Percentiles rank a stretch among this genome's conserved stretches.
Conservation (phyloP, 179 eudicot genomes). For the Beta lomatogona region DNA sequence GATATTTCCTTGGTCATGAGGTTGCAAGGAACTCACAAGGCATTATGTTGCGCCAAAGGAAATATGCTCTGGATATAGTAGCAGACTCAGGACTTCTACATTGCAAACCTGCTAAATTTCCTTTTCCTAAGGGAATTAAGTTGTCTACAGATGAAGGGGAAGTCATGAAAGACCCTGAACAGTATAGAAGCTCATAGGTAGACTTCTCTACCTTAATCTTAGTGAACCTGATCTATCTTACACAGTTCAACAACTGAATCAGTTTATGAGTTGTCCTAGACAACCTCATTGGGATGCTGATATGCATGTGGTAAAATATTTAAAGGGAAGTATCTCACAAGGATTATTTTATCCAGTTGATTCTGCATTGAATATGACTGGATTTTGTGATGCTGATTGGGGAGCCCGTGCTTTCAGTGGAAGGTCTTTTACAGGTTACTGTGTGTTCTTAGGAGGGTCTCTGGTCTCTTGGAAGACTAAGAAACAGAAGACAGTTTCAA, state of each 20-base stretch:
- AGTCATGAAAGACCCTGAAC: background rate
- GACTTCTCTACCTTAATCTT: background rate
- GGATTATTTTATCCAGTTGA: too few relatives aligned
- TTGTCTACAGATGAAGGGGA: background rate
- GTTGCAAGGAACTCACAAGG: background rate
- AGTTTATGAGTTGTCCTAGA: background rate
- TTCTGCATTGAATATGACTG: background rate
- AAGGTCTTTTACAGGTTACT: too few relatives aligned
- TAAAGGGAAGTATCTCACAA: background rate
- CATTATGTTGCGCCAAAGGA: background rate
- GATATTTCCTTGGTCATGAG: background rate
- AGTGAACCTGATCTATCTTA: background rate
- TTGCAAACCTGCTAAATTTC: background rate
- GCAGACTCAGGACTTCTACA: background rate
- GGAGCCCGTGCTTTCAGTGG: background rate
- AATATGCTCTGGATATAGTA: background rate
- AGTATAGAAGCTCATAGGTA: background rate
- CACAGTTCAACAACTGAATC: background rate
- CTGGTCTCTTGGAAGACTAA: too few relatives aligned
- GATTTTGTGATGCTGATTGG: slow-evolving; percentile 15
- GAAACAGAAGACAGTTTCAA: too few relatives aligned
- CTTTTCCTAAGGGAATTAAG: background rate
- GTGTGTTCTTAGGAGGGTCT: too few relatives aligned
- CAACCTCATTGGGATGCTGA: background rate
- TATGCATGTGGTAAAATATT: background rate